Evolutionary conservation across 805 yeast species (phyloP).

Genomic region (Starmerella ratchasimensis): DNA sequence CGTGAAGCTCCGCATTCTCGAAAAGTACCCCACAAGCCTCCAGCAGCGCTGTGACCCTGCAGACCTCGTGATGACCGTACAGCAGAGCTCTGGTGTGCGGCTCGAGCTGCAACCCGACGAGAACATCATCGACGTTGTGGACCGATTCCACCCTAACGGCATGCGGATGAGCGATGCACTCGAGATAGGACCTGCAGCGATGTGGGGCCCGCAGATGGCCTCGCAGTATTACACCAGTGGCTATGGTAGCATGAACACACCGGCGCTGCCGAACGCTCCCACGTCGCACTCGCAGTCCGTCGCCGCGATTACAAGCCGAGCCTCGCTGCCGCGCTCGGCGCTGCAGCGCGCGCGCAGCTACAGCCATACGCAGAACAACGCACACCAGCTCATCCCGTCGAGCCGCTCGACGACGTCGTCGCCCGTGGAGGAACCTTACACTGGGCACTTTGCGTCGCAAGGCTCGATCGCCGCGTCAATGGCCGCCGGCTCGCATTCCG

Average conservation of each 20-base stretch:
- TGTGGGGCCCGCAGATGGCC: slow-evolving; percentile 1
- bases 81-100: slow-evolving; percentile 7
- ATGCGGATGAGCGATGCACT: slow-evolving; percentile 56
- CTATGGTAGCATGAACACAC: neutral
- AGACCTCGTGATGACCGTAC: slow-evolving; percentile 31
- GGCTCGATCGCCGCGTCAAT: too few relatives aligned
- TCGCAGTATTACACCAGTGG: neutral
- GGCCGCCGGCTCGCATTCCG: too few relatives aligned
- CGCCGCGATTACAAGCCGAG: neutral
- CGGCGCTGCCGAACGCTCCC: neutral
- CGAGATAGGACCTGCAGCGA: slow-evolving; percentile 31
- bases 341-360: slow-evolving; percentile 17
- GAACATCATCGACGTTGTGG: slow-evolving; percentile 43
- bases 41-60: slow-evolving; percentile 56
- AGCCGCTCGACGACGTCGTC: neutral
- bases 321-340: slow-evolving; percentile 4
- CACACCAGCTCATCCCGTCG: neutral
- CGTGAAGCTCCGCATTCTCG: slow-evolving; percentile 49
- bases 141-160: slow-evolving; percentile 49
- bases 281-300: neutral
- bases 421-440: neutral
- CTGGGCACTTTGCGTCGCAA: neutral
- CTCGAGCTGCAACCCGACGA: slow-evolving; percentile 41
- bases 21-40: slow-evolving; percentile 54
- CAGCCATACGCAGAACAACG: slow-evolving; percentile 3